phyloP scores from a whole-genome alignment of 192 early-diverging fungal species.

The Fimicolochytrium jonesii region DNA sequence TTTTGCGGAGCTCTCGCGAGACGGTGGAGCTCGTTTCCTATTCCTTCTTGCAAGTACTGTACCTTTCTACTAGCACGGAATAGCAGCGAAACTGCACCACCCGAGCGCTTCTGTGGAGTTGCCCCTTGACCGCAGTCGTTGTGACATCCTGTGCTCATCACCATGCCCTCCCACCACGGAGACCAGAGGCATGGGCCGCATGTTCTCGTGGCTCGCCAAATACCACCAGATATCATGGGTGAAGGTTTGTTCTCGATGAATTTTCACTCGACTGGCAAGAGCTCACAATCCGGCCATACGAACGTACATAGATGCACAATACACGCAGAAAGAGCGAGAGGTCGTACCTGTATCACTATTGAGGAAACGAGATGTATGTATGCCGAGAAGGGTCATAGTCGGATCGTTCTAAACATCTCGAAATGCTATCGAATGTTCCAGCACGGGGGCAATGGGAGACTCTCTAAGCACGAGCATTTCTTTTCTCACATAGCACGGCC shows the following conservation, averaged over 20 bases:
- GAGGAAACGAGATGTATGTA: slow-evolving; percentile 16
- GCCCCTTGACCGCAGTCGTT: too few relatives aligned
- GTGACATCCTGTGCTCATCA: too few relatives aligned
- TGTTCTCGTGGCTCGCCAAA: slow-evolving; percentile 26
- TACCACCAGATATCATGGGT: slow-evolving; percentile 38
- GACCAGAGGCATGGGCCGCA: slow-evolving; percentile 3
- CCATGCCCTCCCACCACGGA: too few relatives aligned
- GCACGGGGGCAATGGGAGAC: background rate
- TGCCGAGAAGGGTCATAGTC: background rate
- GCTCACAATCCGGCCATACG: background rate
- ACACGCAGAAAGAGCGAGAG: slow-evolving; percentile 20
- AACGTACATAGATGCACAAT: slow-evolving; percentile 39
- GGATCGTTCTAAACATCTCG: background rate
- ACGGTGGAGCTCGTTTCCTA: too few relatives aligned
- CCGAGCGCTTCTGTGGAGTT: too few relatives aligned
- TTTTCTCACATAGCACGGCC: slow-evolving; percentile 11
- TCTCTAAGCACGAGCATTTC: too few relatives aligned
- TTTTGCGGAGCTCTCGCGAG: too few relatives aligned
- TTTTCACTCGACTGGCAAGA: background rate
- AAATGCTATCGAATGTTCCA: background rate
- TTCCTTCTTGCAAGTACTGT: too few relatives aligned
- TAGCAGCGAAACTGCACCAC: too few relatives aligned
- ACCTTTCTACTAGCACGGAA: too few relatives aligned
- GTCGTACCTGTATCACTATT: slow-evolving; percentile 37
- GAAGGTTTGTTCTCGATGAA: slow-evolving; percentile 23